Conservation (phyloP, 176 grass and related monocot genomes). For the Carex kokanica region DNA sequence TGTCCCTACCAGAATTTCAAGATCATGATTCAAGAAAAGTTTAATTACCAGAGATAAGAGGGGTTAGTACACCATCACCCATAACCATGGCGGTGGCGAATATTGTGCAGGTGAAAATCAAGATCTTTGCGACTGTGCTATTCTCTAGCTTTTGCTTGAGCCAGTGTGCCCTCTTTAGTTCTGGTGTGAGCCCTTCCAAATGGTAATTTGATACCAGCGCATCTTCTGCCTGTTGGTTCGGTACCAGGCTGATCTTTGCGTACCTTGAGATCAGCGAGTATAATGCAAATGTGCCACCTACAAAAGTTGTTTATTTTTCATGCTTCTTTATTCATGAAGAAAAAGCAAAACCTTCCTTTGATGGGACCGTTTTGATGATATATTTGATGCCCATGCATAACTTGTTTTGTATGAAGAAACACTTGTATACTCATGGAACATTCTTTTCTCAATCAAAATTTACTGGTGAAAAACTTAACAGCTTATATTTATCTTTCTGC, state of each 20-base stretch:
- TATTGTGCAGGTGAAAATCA: slow-evolving; percentile 53
- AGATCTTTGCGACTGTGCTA: slow-evolving; percentile 41
- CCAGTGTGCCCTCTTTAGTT: slow-evolving; percentile 44
- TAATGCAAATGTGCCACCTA: slow-evolving; percentile 75
- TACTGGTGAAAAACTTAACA: background rate
- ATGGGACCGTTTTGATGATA: too few species aligned
- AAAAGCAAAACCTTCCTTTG: too few species aligned
- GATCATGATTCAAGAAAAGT: background rate
- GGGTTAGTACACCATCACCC: slow-evolving; percentile 66
- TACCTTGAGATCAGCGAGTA: slow-evolving; percentile 68
- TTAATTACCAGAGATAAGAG: slow-evolving; percentile 59
- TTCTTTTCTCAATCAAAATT: background rate
- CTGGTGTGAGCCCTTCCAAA: slow-evolving; percentile 34
- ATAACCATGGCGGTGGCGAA: slow-evolving; percentile 82
- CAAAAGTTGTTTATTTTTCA: background rate
- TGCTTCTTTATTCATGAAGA: too few species aligned
- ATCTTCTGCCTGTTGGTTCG: slow-evolving; percentile 70
- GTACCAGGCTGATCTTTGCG: slow-evolving; percentile 54
- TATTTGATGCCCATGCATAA: too few species aligned
- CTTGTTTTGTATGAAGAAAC: background rate
- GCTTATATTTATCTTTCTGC: background rate
- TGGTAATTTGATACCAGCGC: slow-evolving; percentile 51
- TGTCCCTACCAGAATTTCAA: background rate
- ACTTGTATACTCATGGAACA: background rate
- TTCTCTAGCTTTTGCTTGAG: slow-evolving; percentile 52